Conservation (phyloP, 1,284 basidiomycete species). For the Sporisorium exsertum region DNA sequence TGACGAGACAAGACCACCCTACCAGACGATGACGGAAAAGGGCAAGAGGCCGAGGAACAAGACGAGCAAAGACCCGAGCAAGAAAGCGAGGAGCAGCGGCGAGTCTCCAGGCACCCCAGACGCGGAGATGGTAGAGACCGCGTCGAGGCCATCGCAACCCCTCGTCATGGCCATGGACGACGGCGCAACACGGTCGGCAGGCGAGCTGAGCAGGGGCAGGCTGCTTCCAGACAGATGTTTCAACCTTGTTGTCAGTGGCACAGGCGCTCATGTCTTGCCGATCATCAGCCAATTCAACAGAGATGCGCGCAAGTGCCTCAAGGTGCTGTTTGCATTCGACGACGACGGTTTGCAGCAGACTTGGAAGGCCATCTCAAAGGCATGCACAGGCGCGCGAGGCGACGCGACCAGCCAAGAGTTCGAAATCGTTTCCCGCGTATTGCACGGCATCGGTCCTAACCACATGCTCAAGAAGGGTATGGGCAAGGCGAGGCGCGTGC, state of each 20-base stretch:
- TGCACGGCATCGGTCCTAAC: neutral
- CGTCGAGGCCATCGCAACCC: neutral
- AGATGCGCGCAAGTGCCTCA: neutral
- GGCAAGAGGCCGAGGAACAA: too few relatives aligned
- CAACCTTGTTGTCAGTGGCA: neutral
- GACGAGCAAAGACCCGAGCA: too few relatives aligned
- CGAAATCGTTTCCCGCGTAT: neutral
- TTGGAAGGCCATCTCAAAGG: neutral
- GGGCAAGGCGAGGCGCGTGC: too few relatives aligned
- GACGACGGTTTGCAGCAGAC: neutral
- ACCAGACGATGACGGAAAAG: too few relatives aligned
- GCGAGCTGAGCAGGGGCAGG: neutral
- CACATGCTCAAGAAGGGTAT: neutral
- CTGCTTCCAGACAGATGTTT: neutral
- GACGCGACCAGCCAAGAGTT: neutral
- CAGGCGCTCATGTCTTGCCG: neutral
- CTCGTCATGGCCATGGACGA: neutral
- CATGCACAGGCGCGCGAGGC: neutral
- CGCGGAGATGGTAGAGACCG: neutral
- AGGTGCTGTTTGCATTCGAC: conserved; percentile 1
- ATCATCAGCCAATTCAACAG: neutral
- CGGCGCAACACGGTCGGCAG: neutral
- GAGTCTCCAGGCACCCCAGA: too few relatives aligned
- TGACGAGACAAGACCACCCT: neutral
- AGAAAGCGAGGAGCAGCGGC: too few relatives aligned